Evolutionary conservation across 495 filamentous ascomycete genomes (phyloP), one percentile per base, ranked within the genome.

Genomic region (Penicillium chermesinum): DNA sequence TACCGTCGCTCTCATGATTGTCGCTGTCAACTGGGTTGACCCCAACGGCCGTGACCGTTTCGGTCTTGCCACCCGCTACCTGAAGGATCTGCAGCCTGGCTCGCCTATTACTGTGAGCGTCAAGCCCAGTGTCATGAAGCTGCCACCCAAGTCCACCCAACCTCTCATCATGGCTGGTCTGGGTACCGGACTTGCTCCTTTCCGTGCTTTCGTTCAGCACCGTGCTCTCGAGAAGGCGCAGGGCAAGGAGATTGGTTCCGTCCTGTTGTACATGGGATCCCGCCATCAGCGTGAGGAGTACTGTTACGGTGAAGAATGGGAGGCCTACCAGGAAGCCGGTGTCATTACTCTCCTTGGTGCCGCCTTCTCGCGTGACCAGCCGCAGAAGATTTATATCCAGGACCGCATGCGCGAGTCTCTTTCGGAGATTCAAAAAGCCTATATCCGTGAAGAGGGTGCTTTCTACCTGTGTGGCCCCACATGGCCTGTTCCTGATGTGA

Each of bases 401-500:
- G 93, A 97, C 61, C 83, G 90, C 52, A 97, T 98, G 93, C 80
- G 93, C 46, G 77, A 97, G 77, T 86, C 83, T 2, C 67, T 96
- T 30, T 66, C 69, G n/a, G 87, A 95, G 43, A 89, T 98, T 46
- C 80, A 91, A 50, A 71, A 93, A 67, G 89, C 90, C 7, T 96
- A 97, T 64, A 81, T 95, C 59, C 77, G 84, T 63, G 79, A 95
- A 49, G 86, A 91, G 53, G 93, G 93, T 40, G 80, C 83, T 8
- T 98, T 98, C 73, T 98, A 98, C 69, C 82, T 98, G 17, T 98
- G 93, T 49, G 93, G 93, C 40, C 93, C 93, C 14, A 97, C 93
- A 14, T 97, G 94, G 94, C 93, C 93, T 7, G 93, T 98, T 36
- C 94, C 93, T n/a, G 94, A 98, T 71, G 93, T 98, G 18, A 96